These are phyloP conservation scores for Sporothrix variecibatus DNA, from an alignment of 2,329 filamentous ascomycete species.

Conservation along the genomic window DNA sequence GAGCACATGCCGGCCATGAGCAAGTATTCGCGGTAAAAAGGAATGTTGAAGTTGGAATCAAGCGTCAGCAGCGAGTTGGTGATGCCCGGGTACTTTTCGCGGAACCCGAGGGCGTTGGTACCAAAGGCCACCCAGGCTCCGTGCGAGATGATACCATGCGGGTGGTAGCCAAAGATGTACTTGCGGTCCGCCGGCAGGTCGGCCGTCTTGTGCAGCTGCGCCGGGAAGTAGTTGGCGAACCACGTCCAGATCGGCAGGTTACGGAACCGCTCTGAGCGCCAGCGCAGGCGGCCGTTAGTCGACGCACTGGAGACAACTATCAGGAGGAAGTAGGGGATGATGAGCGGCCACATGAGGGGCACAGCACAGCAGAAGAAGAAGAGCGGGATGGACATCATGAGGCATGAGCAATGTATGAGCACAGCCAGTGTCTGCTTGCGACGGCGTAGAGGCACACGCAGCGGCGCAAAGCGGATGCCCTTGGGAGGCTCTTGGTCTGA, in stretches of 20 bases:
- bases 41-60: slow-evolving; percentile 93
- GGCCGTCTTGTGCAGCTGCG: slow-evolving; percentile 80
- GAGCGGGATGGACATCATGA: slow-evolving; percentile 68
- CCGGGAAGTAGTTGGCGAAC: slow-evolving; percentile 92
- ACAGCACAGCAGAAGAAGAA: slow-evolving; percentile 94
- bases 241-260: slow-evolving; percentile 77
- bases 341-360: slow-evolving; percentile 83
- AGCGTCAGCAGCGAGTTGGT: slow-evolving; percentile 91
- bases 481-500: background rate
- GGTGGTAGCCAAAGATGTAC: slow-evolving; percentile 97
- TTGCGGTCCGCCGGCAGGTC: slow-evolving; percentile 78
- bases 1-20: slow-evolving; percentile 83
- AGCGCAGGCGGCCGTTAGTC: slow-evolving; percentile 71
- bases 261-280: slow-evolving; percentile 74
- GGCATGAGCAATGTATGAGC: slow-evolving; percentile 70
- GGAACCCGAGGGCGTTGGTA: slow-evolving; percentile 86
- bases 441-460: slow-evolving; percentile 69
- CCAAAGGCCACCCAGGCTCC: slow-evolving; percentile 92
- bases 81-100: slow-evolving; percentile 87
- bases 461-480: slow-evolving; percentile 79
- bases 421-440: slow-evolving; percentile 78
- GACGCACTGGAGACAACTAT: slow-evolving; percentile 77
- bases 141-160: slow-evolving; percentile 92
- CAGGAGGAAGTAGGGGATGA: slow-evolving; percentile 78
- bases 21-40: slow-evolving; percentile 93